Conservation (phyloP, 208 protist genomes). For the Leishmania mexicana region DNA sequence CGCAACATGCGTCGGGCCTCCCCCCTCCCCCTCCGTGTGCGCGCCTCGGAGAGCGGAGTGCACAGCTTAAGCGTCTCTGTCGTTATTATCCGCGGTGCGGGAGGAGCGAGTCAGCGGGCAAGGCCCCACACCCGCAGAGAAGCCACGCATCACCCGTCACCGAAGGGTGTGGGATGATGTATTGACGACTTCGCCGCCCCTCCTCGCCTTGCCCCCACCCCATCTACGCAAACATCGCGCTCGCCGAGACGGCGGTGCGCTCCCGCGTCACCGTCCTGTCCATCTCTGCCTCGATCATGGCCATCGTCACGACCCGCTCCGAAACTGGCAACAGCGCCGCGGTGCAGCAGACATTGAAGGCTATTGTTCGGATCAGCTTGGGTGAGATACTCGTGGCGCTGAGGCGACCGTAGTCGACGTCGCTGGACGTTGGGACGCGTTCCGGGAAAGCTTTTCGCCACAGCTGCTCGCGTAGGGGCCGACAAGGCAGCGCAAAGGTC, state of each 20-base stretch:
- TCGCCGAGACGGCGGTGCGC: slow-evolving; percentile 36
- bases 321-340: slow-evolving; percentile 56
- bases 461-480: slow-evolving; percentile 60
- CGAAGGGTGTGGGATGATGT: background rate
- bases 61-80: background rate
- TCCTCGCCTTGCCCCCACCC: background rate
- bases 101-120: background rate
- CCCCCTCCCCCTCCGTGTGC: background rate
- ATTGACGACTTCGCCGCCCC: background rate
- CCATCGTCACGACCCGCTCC: slow-evolving; percentile 63
- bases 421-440: slow-evolving; percentile 54
- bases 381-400: slow-evolving; percentile 55
- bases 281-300: slow-evolving; percentile 70
- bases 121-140: background rate
- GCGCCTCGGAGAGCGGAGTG: background rate
- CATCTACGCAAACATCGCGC: slow-evolving; percentile 73
- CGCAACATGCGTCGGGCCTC: too few relatives aligned
- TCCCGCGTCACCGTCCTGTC: slow-evolving; percentile 50
- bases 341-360: slow-evolving; percentile 77
- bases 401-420: slow-evolving; percentile 67
- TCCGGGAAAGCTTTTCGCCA: slow-evolving; percentile 76
- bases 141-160: background rate
- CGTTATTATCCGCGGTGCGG: background rate
- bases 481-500: slow-evolving; percentile 59
- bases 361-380: slow-evolving; percentile 75